These are phyloP conservation scores for Arthrobotrys sinensis DNA, from an alignment of 2,329 filamentous ascomycete species.

Conservation along the genomic window DNA sequence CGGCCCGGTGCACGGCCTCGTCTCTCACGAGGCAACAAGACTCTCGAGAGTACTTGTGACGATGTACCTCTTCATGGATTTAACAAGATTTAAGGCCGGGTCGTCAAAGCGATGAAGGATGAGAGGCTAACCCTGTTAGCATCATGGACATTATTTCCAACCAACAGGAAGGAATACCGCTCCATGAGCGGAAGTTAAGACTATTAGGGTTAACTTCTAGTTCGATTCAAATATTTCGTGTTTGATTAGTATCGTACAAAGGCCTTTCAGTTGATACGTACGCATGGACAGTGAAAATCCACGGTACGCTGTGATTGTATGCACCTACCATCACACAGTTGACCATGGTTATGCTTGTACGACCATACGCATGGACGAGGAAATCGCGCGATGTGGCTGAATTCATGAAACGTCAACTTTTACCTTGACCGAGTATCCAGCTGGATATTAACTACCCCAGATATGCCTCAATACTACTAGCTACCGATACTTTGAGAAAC, in stretches of 20 bases:
- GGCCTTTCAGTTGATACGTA: slow-evolving; percentile 4
- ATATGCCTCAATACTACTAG: background rate
- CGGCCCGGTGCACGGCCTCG: slow-evolving; percentile 27
- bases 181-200: background rate
- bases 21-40: slow-evolving; percentile 3
- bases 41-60: slow-evolving; percentile 4
- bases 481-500: background rate
- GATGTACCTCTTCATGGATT: slow-evolving; percentile 1
- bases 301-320: background rate
- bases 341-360: slow-evolving; percentile 16
- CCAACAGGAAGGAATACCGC: slow-evolving; percentile 11
- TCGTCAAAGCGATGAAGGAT: background rate
- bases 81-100: background rate
- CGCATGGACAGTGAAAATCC: background rate
- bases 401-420: slow-evolving; percentile 12
- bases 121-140: background rate
- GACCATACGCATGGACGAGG: background rate
- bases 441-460: background rate
- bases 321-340: slow-evolving; percentile 3
- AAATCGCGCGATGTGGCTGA: slow-evolving; percentile 20
- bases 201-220: slow-evolving; percentile 1
- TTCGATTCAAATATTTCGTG: slow-evolving; percentile 1
- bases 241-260: background rate
- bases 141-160: background rate
- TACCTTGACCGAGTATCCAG: background rate